Percentiles rank a stretch among this genome's conserved stretches.
These are phyloP conservation scores for Aspergillus hiratsukae DNA, from an alignment of 2,329 filamentous ascomycete genomes.

Conservation along the genomic window DNA sequence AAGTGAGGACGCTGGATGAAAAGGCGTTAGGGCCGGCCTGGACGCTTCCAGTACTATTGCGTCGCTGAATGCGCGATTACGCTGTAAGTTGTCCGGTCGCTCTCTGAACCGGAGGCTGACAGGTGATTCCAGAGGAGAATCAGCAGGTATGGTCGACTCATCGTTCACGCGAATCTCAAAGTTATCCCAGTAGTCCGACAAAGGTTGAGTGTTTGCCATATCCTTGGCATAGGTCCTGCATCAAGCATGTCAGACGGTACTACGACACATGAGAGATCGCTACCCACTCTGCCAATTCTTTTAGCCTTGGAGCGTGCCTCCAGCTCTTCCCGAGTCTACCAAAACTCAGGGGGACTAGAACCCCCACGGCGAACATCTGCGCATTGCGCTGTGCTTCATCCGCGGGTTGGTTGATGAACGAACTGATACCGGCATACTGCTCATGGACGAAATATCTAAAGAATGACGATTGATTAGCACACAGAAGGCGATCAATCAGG, in stretches of 20 bases:
- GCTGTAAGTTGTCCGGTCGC: constrained; percentile 24
- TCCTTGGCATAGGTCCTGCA: constrained; percentile 58
- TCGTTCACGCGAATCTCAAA: constrained; percentile 36
- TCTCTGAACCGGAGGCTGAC: constrained; percentile 48
- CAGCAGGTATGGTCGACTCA: constrained; percentile 29
- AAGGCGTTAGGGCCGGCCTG: constrained; percentile 62
- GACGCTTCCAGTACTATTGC: constrained; percentile 37
- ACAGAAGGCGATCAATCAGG: background rate
- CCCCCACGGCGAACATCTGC: constrained; percentile 85
- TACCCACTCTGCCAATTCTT: constrained; percentile 65
- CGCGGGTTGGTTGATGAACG: constrained; percentile 80
- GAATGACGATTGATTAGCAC: constrained; percentile 9
- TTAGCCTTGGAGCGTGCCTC: constrained; percentile 75
- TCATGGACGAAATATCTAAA: constrained; percentile 88
- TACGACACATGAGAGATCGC: background rate
- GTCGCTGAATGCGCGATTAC: constrained; percentile 40
- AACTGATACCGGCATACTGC: constrained; percentile 79
- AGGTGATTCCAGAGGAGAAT: constrained; percentile 52
- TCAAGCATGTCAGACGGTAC: constrained; percentile 10
- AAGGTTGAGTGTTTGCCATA: constrained; percentile 55
- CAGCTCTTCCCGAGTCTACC: constrained; percentile 83
- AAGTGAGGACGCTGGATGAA: constrained; percentile 84
- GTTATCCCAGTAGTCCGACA: constrained; percentile 77
- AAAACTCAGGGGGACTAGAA: constrained; percentile 79
- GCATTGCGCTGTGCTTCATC: constrained; percentile 78